Percentiles rank a stretch among this genome's conserved stretches.
These are phyloP conservation scores for Thraustochytrium sp. DNA, from an alignment of 352 stramenopile species.

Conservation along the genomic window DNA sequence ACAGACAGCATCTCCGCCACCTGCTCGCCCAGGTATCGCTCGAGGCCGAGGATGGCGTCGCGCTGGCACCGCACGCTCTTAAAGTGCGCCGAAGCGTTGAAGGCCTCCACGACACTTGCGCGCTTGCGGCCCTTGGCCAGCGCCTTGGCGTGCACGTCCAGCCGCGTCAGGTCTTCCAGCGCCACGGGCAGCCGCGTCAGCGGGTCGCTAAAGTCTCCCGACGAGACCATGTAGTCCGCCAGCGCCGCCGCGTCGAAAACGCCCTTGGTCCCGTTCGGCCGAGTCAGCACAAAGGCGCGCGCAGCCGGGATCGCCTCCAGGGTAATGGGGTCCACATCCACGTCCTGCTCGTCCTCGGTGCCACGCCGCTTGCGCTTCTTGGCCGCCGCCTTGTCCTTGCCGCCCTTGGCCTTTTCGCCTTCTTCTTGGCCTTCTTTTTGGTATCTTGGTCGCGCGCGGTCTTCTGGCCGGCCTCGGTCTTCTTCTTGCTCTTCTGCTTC, in stretches of 20 bases:
- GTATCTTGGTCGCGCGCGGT: no score
- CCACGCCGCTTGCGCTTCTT: not conserved
- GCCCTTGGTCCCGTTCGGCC: not conserved
- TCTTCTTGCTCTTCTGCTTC: slow-evolving; percentile 28
- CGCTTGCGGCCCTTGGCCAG: not conserved
- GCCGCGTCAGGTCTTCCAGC: not conserved
- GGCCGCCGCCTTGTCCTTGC: not conserved
- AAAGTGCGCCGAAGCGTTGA: not conserved
- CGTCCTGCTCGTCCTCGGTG: not conserved
- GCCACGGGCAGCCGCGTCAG: not conserved
- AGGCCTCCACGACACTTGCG: slow-evolving; percentile 2
- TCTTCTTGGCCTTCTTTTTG: not conserved
- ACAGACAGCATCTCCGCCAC: not conserved
- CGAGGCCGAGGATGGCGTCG: not conserved
- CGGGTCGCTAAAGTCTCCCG: slow-evolving; percentile 31
- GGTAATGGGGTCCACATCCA: not conserved
- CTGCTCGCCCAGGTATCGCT: slow-evolving; percentile 21
- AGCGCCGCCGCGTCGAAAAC: not conserved
- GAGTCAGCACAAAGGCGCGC: not conserved
- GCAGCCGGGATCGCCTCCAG: not conserved
- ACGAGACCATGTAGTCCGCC: slow-evolving; percentile 14
- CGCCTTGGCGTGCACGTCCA: not conserved
- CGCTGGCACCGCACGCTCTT: not conserved
- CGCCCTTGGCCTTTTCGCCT: not conserved
- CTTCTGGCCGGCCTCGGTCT: no score